Evolutionary conservation across 148 eudicot species (phyloP).

Genomic region (Oxyria digyna): DNA sequence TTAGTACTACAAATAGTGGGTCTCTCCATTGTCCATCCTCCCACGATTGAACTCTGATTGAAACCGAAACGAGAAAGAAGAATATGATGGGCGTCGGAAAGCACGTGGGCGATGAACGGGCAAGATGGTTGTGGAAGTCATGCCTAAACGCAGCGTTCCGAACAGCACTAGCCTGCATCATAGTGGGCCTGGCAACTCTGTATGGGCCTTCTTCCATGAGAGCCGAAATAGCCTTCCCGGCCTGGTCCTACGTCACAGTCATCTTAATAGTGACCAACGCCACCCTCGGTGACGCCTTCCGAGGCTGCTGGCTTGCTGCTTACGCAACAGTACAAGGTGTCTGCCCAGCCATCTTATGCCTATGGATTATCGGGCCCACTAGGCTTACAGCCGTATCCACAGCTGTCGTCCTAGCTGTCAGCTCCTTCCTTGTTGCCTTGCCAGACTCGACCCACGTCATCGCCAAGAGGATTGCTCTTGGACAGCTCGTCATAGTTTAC

Average conservation of each 20-base stretch:
- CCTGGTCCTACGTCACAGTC: constrained; percentile 63
- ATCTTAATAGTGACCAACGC: constrained; percentile 51
- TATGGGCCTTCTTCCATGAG: constrained; percentile 31
- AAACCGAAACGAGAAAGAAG: background rate
- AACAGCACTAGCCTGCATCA: constrained; percentile 50
- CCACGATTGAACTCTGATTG: background rate
- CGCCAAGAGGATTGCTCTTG: constrained; percentile 59
- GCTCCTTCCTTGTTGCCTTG: constrained; percentile 39
- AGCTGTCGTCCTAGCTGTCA: constrained; percentile 26
- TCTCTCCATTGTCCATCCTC: background rate
- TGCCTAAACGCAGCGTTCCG: constrained; percentile 43
- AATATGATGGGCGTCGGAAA: constrained; percentile 9
- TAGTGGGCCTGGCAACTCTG: constrained; percentile 43
- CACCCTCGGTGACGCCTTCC: constrained; percentile 48
- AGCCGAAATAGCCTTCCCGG: constrained; percentile 32
- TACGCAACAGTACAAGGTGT: constrained; percentile 37
- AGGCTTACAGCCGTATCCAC: constrained; percentile 33
- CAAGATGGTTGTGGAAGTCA: constrained; percentile 30
- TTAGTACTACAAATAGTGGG: background rate
- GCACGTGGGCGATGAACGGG: constrained; percentile 6
- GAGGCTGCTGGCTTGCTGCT: constrained; percentile 47
- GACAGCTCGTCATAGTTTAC: constrained; percentile 56
- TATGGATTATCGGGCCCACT: constrained; percentile 45
- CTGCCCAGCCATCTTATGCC: constrained; percentile 43
- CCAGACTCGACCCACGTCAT: constrained; percentile 42